Conservation (phyloP, 106 monocot genomes). For the Narthecium ossifragum region DNA sequence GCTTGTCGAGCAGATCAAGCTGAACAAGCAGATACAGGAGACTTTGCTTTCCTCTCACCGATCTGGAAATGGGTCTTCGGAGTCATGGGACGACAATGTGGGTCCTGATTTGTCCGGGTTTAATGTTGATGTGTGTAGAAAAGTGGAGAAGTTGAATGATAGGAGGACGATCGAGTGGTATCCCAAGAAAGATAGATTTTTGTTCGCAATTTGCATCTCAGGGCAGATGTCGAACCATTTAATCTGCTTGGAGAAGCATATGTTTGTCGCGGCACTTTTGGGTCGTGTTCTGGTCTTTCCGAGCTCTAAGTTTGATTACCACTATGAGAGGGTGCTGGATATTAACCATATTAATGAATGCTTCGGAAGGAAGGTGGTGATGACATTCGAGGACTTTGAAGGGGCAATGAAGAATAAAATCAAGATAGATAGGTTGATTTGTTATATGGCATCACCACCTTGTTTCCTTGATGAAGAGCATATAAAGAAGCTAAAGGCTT, state of each 20-base stretch:
- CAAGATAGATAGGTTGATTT: constrained; percentile 77
- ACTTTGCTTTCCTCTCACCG: constrained; percentile 63
- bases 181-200: constrained; percentile 63
- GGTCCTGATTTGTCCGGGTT: constrained; percentile 21
- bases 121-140: constrained; percentile 37
- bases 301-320: constrained; percentile 75
- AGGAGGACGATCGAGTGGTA: constrained; percentile 80
- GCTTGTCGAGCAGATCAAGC: constrained; percentile 63
- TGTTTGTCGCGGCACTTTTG: constrained; percentile 90
- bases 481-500: constrained; percentile 60
- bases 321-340: constrained; percentile 73
- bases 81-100: constrained; percentile 10
- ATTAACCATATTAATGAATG: constrained; percentile 82
- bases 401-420: constrained; percentile 56
- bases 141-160: constrained; percentile 16
- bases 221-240: constrained; percentile 99
- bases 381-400: constrained; percentile 63
- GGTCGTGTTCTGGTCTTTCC: constrained; percentile 65
- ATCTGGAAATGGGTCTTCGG: constrained; percentile 18
- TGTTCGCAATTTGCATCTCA: constrained; percentile 82
- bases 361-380: constrained; percentile 66
- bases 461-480: constrained; percentile 91
- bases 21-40: constrained; percentile 66
- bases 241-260: constrained; percentile 96
- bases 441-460: constrained; percentile 71